phyloP scores from a whole-genome alignment of 768 basidiomycete species.

The Lactarius deliciosus region DNA sequence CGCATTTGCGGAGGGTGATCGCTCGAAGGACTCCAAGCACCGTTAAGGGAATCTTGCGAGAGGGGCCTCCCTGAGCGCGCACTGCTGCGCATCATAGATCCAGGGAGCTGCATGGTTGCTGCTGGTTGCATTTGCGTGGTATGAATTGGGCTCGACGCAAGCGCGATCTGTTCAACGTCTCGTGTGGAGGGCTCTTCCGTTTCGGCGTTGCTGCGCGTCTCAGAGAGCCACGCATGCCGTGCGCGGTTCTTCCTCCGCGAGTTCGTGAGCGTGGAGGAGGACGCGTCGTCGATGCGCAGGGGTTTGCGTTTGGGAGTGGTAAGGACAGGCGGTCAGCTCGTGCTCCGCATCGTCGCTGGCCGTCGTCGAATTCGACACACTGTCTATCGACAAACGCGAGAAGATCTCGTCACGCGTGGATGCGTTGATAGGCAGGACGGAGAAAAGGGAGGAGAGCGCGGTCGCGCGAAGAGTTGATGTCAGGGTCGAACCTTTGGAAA shows the following conservation, averaged over 20 bases:
- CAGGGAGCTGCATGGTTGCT: slow-evolving; percentile 26
- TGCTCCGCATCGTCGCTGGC: slow-evolving; percentile 28
- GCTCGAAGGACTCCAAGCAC: slow-evolving; percentile 8
- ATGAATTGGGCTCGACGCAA: slow-evolving; percentile 26
- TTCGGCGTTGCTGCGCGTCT: neutral
- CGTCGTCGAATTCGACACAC: slow-evolving; percentile 24
- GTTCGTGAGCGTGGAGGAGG: neutral
- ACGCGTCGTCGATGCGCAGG: neutral
- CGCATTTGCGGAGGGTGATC: slow-evolving; percentile 18
- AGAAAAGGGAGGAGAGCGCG: slow-evolving; percentile 28
- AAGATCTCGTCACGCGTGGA: slow-evolving; percentile 29
- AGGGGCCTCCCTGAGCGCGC: slow-evolving; percentile 10
- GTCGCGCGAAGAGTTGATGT: slow-evolving; percentile 16
- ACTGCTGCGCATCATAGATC: slow-evolving; percentile 15
- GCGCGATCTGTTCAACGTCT: slow-evolving; percentile 26
- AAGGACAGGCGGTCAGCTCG: slow-evolving; percentile 24
- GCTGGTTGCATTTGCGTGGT: slow-evolving; percentile 30
- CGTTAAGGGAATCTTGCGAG: slow-evolving; percentile 8
- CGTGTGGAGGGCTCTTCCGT: neutral
- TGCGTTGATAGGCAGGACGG: slow-evolving; percentile 26
- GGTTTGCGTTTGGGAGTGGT: slow-evolving; percentile 17
- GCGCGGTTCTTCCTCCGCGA: slow-evolving; percentile 2
- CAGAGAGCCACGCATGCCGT: slow-evolving; percentile 3
- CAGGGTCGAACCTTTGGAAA: slow-evolving; percentile 11
- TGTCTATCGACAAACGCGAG: slow-evolving; percentile 30